Base-by-base conservation (phyloP, 192 early-diverging fungal genomes). In the Umbelopsis vinacea region DNA sequence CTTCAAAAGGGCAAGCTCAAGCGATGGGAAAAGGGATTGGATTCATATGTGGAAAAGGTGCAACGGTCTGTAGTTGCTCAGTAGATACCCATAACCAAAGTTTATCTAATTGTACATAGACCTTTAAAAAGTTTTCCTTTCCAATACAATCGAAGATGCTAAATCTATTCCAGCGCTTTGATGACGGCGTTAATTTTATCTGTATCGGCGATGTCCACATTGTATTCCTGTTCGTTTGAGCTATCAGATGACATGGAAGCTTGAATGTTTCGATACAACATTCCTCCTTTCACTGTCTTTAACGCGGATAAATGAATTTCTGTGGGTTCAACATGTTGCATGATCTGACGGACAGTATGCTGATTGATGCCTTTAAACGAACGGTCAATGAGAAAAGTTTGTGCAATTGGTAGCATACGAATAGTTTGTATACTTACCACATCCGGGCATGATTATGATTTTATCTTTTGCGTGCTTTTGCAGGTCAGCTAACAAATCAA, bases 391-490 rank as follows among this genome's bases (percentile, higher is more conserved):
- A 81, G 46, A 55, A 19, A 29, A 26, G 3, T 46, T 26, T n/a
- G 48, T 24, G 19, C 21, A 7, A 11, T 11, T 57, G 19, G 2
- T 19, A 14, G 23, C 12, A 29, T 52, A 15, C 10, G 0, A 50
- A 17, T 8, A 14, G 29, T 70, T 12, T 29, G 67, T 23, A 3
- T 23, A 63, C 66, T 33, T 77, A 76, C 90, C 89, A 24, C 84
- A 81, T 9, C 89, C 89, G 11, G 90, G 89, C 71, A 92, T 70
- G 48, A 90, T 89, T 21, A 71, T 78, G 14, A 90, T 85, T 4
- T 83, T 73, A 2, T 66, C 75, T 3, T 72, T 66, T 0, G 88
- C 88, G 6, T 52, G 68, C 40, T 76, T 70, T 21, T 83, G 68
- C 4, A 90, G 81, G 46, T 72, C 40, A 9, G 80, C 72, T 11